These are phyloP conservation scores for Scedosporium aurantiacum DNA, from an alignment of 2,329 filamentous ascomycete genomes.

Conservation along the genomic window DNA sequence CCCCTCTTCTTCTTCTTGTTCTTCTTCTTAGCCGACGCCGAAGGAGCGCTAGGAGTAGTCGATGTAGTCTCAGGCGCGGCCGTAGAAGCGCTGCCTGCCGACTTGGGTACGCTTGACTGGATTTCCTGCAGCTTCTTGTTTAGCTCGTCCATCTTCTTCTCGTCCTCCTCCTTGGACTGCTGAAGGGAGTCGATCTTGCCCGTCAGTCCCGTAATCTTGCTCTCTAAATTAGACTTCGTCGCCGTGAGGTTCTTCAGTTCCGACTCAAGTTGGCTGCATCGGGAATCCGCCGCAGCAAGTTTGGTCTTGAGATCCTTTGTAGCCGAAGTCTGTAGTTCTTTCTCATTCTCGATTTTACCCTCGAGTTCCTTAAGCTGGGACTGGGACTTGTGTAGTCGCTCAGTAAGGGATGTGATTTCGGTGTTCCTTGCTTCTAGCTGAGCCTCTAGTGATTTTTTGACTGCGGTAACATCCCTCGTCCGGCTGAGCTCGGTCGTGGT, in stretches of 20 bases:
- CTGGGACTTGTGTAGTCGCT: conserved; percentile 32
- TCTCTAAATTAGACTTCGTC: conserved; percentile 19
- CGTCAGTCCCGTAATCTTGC: conserved; percentile 28
- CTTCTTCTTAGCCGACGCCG: conserved; percentile 48
- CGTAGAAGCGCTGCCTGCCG: conserved; percentile 11
- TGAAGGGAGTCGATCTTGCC: conserved; percentile 31
- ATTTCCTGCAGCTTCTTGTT: conserved; percentile 21
- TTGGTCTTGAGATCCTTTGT: conserved; percentile 24
- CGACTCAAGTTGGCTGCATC: conserved; percentile 25
- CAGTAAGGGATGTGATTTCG: conserved; percentile 39
- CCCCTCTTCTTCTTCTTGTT: conserved; percentile 88
- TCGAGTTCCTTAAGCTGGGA: conserved; percentile 34
- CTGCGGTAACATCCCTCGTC: conserved; percentile 26
- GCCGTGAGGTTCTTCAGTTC: conserved; percentile 28
- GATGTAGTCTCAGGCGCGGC: conserved; percentile 16
- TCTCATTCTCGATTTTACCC: conserved; percentile 20
- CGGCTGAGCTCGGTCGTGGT: conserved; percentile 52
- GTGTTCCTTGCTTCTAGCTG: conserved; percentile 36
- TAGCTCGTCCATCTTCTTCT: conserved; percentile 30
- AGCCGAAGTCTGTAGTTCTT: conserved; percentile 19
- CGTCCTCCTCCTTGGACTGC: conserved; percentile 25
- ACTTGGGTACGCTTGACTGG: conserved; percentile 11
- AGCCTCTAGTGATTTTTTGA: conserved; percentile 34
- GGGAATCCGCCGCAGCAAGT: conserved; percentile 21
- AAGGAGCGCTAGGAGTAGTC: conserved; percentile 14